These are phyloP conservation scores for Hippophae gyantsensis DNA, from an alignment of 306 rosid genomes.

Conservation along the genomic window DNA sequence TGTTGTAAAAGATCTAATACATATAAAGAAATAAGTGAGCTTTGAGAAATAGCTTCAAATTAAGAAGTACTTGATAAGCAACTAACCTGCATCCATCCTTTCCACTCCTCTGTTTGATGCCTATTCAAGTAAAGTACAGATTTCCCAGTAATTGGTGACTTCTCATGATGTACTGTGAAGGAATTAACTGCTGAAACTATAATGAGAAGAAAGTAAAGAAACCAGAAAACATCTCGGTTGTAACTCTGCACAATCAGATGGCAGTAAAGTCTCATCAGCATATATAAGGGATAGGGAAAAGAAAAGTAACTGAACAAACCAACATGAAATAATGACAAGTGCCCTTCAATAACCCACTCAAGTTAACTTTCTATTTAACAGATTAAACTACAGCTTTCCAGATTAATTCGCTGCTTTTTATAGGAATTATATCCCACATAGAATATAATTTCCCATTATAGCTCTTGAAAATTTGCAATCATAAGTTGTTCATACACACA, in stretches of 20 bases:
- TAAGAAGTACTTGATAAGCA: constrained; percentile 5
- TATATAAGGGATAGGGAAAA: constrained; percentile 4
- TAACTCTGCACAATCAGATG: constrained; percentile 64
- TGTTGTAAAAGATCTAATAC: constrained; percentile 2
- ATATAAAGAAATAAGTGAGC: constrained; percentile 4
- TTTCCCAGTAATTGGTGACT: constrained; percentile 80
- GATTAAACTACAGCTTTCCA: no score
- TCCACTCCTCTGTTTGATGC: constrained; percentile 99
- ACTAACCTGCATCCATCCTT: constrained; percentile 99
- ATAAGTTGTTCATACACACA: no score
- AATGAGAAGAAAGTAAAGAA: constrained; percentile 84
- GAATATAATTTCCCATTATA: no score
- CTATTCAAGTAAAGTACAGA: constrained; percentile 80
- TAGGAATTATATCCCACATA: no score
- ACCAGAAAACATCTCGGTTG: constrained; percentile 83
- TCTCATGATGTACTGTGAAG: constrained; percentile 69
- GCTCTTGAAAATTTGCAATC: no score
- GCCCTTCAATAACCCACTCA: no score
- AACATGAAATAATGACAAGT: neutral
- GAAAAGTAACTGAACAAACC: neutral
- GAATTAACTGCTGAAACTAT: constrained; percentile 77
- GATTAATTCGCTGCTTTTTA: no score
- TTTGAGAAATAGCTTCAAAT: neutral
- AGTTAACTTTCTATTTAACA: no score
- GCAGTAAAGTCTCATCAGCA: constrained; percentile 7